A percentile compares a stretch with the other conserved stretches of the same genome.
These are phyloP conservation scores for Gigaspora rosea DNA, from an alignment of 192 early-diverging fungal genomes.

Conservation along the genomic window DNA sequence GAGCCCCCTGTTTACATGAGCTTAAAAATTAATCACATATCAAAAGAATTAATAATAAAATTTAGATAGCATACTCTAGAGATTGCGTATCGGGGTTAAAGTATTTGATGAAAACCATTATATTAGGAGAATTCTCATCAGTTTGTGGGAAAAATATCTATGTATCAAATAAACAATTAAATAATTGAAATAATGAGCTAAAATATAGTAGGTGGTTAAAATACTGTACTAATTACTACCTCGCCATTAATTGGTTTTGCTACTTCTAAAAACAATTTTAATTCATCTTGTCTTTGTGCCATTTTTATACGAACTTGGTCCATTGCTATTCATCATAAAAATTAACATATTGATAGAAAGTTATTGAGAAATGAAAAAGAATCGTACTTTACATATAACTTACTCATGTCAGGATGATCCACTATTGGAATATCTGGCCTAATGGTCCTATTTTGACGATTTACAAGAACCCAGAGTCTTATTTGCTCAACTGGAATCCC, in stretches of 20 bases:
- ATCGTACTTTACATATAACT: conserved; percentile 7
- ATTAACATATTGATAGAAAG: neutral
- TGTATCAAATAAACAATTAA: neutral
- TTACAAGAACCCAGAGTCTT: conserved; percentile 85
- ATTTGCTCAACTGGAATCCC: conserved; percentile 55
- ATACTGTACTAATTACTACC: conserved; percentile 30
- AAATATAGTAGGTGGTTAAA: neutral
- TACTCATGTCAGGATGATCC: conserved; percentile 45
- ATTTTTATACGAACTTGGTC: conserved; percentile 39
- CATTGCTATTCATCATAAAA: conserved; percentile 36
- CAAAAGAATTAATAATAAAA: neutral
- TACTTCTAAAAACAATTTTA: neutral
- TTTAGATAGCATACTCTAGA: conserved; percentile 55
- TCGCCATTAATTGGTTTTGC: conserved; percentile 36
- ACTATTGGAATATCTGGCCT: conserved; percentile 77
- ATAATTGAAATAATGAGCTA: neutral
- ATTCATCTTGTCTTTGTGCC: conserved; percentile 37
- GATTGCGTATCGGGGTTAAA: conserved; percentile 65
- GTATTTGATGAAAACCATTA: conserved; percentile 84
- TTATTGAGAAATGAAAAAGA: conserved; percentile 8
- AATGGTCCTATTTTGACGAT: conserved; percentile 91
- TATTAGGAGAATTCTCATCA: conserved; percentile 26
- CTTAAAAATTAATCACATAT: neutral
- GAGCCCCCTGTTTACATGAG: conserved; percentile 46
- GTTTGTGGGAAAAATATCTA: conserved; percentile 6